Evolutionary conservation across 805 yeast genomes (phyloP), one percentile per base, ranked within the genome.

Genomic region (Kodamaea nitidulidarum): DNA sequence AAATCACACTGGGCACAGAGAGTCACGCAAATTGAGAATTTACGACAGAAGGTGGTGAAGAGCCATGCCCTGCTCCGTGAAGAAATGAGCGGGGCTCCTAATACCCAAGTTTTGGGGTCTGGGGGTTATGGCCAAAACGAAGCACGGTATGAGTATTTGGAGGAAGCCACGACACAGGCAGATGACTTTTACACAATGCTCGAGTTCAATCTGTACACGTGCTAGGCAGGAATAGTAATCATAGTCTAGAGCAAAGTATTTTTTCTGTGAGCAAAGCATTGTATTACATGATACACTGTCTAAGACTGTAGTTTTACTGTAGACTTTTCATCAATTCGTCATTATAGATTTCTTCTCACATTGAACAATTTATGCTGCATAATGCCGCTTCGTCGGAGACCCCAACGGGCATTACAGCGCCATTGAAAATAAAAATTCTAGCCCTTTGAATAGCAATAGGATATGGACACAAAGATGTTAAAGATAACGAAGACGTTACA

Each of bases 1-100:
- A 63, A 70, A 6, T 73, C 81, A 28, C 80, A 73, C 50, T 86
- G 95, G 95, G 70, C 75, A 12, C 76, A 77, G 46, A 67, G 95
- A 43, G 70, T 77, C 47, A 73, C 67, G 40, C 87, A 81, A 47
- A 70, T 83, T 15, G 46, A 48, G 10, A 45, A 48, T 2, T 43
- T 69, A n/a, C 52, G 60, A 17, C 48, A 51, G 8, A 60, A 61
- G 34, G 55, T 66, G 2, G 29, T 50, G 5, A 49, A 51, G 31
- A 52, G 42, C 21, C 70, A 64, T 47, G 41, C 49, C 15, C 45
- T 40, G 5, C 42, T 64, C 4, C 50, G 46, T 18, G 65, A 65
- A 22, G 65, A 60, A 37, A 53, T 35, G 18, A 31, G 32, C 22
- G 12, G 35, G 15, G 24, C 32, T 4, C 36, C 26, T 12, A 29